Evolutionary conservation across 306 rosid genomes (phyloP), one percentile per base, ranked within the genome.

Genomic region (Trifolium subterraneum): DNA sequence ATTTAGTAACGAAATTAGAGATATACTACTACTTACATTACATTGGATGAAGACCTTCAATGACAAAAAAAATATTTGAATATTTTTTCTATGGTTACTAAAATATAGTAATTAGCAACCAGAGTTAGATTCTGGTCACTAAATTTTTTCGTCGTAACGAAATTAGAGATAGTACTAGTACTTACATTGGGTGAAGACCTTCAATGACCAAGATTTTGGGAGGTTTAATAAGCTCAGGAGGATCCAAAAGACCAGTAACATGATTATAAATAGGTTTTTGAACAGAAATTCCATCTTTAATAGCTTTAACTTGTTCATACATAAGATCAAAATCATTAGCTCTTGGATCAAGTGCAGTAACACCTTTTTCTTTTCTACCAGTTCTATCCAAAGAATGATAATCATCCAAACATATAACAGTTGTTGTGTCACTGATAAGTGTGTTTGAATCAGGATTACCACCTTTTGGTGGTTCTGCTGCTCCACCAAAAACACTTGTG

Each of bases 371-470:
- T 36, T 95, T 95, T 75, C 99, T 88, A 0, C 98, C 99, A 1
- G 97, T 95, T 35, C 99, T 90, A 47, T 95, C 99, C 79, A 95
- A 70, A 2, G 98, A 92, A 61, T 95, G 99, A 47, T 95, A 95
- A 71, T 95, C 99, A 87, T 95, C 99, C 61, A 95, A 88, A 48
- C 99, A 95, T 42, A 95, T 95, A 5, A 95, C 99, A 0, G 99
- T 95, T 27, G 99, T 95, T 0, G 99, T 92, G 88, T 95, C 98
- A 76, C 99, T 92, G 60, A 95, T 95, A 29, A 95, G 87, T 0
- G 99, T 95, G 93, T 95, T 95, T 11, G 99, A 95, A 18, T 95
- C 99, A 0, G 99, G 99, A 38, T 95, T 95, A 0, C 99, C 99
- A 11, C 99, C 99, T 33, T 63, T 92, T 4, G 99, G 99, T 47